These are phyloP conservation scores for Salix udensis DNA, from an alignment of 345 rosid genomes.

Conservation along the genomic window DNA sequence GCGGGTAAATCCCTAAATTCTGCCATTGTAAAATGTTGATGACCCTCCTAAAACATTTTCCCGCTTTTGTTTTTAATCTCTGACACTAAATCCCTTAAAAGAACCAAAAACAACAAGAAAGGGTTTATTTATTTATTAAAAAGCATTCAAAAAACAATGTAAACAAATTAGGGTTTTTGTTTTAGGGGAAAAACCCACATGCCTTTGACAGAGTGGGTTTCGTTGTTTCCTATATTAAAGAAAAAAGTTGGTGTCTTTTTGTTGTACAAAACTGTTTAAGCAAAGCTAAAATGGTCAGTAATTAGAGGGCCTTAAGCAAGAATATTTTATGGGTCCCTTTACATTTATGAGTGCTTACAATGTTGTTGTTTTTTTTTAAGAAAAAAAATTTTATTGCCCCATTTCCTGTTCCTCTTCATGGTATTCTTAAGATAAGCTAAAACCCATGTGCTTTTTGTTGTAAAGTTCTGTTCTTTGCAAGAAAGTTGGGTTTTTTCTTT, in stretches of 20 bases:
- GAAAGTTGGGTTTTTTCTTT: conserved; percentile 5
- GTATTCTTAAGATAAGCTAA: conserved; percentile 1
- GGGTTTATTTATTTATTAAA: neutral
- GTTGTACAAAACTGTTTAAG: conserved; percentile 9
- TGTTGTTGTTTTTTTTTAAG: neutral
- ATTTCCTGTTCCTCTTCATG: conserved; percentile 2
- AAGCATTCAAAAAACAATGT: conserved; percentile 1
- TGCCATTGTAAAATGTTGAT: neutral
- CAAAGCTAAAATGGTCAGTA: conserved; percentile 19
- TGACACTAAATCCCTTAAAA: conserved; percentile 22
- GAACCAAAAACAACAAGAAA: conserved; percentile 21
- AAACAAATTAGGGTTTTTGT: conserved; percentile 13
- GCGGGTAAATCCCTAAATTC: conserved; percentile 51
- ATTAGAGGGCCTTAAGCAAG: conserved; percentile 15
- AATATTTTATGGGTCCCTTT: conserved; percentile 28
- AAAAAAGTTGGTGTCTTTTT: conserved; percentile 25
- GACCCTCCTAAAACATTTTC: conserved; percentile 22
- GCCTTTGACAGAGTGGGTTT: conserved; percentile 11
- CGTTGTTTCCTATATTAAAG: conserved; percentile 34
- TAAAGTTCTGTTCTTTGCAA: conserved; percentile 14
- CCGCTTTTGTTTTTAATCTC: conserved; percentile 27
- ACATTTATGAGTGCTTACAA: conserved; percentile 17
- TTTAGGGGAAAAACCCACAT: conserved; percentile 25
- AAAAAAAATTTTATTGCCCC: conserved; percentile 7
- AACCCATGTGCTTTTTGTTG: conserved; percentile 5